Evolutionary conservation across 352 stramenopile species (phyloP), one percentile per base, ranked within the genome.

Genomic region (Globisporangium takayamanum): DNA sequence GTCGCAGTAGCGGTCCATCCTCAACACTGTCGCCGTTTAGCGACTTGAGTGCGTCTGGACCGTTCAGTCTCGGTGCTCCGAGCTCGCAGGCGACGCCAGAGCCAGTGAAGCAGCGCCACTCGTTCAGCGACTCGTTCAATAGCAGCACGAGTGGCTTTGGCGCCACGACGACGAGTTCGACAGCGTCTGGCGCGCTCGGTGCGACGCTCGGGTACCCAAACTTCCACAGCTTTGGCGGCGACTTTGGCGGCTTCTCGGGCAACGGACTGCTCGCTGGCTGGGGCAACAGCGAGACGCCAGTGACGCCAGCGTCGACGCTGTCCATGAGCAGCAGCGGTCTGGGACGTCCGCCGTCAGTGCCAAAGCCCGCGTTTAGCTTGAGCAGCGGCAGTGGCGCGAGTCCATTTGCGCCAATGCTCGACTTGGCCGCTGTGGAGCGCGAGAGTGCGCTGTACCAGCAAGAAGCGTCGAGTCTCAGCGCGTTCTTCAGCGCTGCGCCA

Each of bases 381-480:
- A 10, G 33, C 30, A 42, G 10, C 54, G 30, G 39, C 33, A 39
- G 8, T 33, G 26, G 56, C 53, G 22, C 39, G 49, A 25, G 8
- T 6, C 45, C 60, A 7, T 88, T 85, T 62, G 68, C 67, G 10
- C 65, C 74, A 14, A 85, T 92, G 78, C 62, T 71, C 33, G 79
- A 91, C 51, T 69, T 93, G 71, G 79, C 70, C 6, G 84, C 81
- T 20, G 69, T 93, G 12, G 84, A 93, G 59, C 77, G 71, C 8
- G 79, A 87, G 45, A 86, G 69, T 26, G 64, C 77, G 36, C 66
- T 75, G 54, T 93, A 92, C 61, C 79, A 88, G 59, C 79, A 87
- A 33, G 70, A 78, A 26, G 70, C 73, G 37, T 93, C 84, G 53
- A 93, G 80, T 64, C 68, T 93, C 59, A 93, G 80, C 37, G 69